phyloP scores from a whole-genome alignment of 2,329 filamentous ascomycete species.

The Colletotrichum tanaceti region DNA sequence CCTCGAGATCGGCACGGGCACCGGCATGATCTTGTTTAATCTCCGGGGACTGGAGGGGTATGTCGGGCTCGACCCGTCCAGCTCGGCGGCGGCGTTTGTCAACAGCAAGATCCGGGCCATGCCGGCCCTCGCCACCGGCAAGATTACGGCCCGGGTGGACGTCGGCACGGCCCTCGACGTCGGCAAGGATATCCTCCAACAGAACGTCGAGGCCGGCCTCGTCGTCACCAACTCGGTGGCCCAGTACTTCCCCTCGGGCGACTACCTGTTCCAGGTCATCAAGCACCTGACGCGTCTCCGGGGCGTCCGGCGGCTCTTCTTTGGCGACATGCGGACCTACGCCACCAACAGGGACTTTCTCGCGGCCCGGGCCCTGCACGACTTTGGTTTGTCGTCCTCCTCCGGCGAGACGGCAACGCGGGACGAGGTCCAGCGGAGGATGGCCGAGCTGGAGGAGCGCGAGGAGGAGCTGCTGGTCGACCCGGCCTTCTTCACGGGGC shows the following conservation, averaged over 20 bases:
- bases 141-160: slow-evolving; percentile 40
- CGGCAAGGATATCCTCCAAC: no score
- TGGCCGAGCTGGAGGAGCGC: slow-evolving; percentile 33
- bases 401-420: slow-evolving; percentile 20
- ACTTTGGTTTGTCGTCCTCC: no score
- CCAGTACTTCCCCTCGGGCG: slow-evolving; percentile 46
- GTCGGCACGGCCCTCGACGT: slow-evolving; percentile 42
- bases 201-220: background rate
- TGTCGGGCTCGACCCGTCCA: slow-evolving; percentile 46
- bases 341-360: slow-evolving; percentile 41
- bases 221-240: slow-evolving; percentile 44
- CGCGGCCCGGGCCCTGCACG: slow-evolving; percentile 26
- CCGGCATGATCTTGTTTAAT: slow-evolving; percentile 50
- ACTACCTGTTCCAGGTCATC: slow-evolving; percentile 43
- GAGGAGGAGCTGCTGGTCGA: slow-evolving; percentile 45
- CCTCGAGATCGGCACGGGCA: slow-evolving; percentile 48
- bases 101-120: slow-evolving; percentile 31
- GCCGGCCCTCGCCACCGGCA: slow-evolving; percentile 33
- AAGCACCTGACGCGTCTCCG: slow-evolving; percentile 29
- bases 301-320: slow-evolving; percentile 31
- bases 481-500: slow-evolving; percentile 45
- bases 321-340: slow-evolving; percentile 43
- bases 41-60: slow-evolving; percentile 44
- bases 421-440: slow-evolving; percentile 18
- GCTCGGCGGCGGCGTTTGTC: slow-evolving; percentile 43